phyloP scores from a whole-genome alignment of 106 monocot species.

The Chionographis japonica region DNA sequence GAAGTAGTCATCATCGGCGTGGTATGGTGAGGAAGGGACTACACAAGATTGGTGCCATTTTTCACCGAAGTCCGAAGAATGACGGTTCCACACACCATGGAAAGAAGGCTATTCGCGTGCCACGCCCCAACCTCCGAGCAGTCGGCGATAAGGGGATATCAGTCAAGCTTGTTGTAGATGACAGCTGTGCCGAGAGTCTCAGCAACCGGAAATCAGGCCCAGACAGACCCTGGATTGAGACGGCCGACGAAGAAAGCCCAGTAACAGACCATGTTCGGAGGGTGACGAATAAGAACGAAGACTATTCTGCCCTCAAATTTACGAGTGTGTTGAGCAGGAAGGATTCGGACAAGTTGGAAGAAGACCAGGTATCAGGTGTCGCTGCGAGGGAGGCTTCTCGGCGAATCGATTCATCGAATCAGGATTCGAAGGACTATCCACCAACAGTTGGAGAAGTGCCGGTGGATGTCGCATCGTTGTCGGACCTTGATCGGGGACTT shows the following conservation, averaged over 20 bases:
- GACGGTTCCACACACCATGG: neutral
- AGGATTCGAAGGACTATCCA: no score
- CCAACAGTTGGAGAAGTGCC: no score
- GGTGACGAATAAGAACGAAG: neutral
- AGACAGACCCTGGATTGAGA: neutral
- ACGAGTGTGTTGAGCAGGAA: constrained; percentile 40
- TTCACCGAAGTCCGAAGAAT: constrained; percentile 28
- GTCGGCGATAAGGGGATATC: constrained; percentile 16
- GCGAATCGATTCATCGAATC: no score
- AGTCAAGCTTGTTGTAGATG: no score
- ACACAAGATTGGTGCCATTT: constrained; percentile 25
- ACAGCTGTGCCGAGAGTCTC: neutral
- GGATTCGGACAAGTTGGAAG: constrained; percentile 10
- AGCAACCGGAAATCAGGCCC: neutral
- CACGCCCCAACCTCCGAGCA: constrained; percentile 20
- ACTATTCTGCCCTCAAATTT: constrained; percentile 8
- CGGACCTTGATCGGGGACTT: no score
- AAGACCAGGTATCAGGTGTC: neutral
- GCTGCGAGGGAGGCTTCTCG: no score
- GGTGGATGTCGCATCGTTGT: no score
- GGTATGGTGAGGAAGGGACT: constrained; percentile 29
- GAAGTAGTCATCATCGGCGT: constrained; percentile 12
- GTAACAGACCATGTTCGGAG: constrained; percentile 7
- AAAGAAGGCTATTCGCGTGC: constrained; percentile 6
- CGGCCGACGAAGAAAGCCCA: constrained; percentile 8